A percentile compares a stretch with the other conserved stretches of the same genome.
Conservation (phyloP, 306 rosid genomes). For the Senna siamea region DNA sequence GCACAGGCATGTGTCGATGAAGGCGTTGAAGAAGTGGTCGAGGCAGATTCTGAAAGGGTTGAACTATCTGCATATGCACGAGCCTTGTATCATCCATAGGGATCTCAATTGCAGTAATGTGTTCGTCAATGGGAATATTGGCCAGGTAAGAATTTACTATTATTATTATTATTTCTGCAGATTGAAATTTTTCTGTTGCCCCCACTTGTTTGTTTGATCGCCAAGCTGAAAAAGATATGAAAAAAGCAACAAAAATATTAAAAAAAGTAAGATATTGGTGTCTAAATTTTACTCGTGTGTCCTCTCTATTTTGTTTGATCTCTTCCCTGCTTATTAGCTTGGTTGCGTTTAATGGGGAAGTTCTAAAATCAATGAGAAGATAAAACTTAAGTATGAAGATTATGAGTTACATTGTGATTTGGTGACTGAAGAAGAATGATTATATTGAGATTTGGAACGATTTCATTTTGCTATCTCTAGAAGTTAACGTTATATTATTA, state of each 20-base stretch:
- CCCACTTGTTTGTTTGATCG: slow-evolving; percentile 35
- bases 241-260: not conserved
- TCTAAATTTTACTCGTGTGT: too few species aligned
- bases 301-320: not conserved
- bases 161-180: not conserved
- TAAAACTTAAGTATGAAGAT: not conserved
- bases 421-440: too few species aligned
- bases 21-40: slow-evolving; percentile 91
- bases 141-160: slow-evolving; percentile 72
- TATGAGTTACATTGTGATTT: not conserved
- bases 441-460: not conserved
- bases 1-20: slow-evolving; percentile 78
- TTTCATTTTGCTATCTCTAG: not conserved
- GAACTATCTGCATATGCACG: slow-evolving; percentile 80
- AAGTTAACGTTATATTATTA: not conserved
- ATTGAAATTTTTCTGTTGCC: not conserved
- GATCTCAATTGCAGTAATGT: slow-evolving; percentile 96
- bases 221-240: not conserved
- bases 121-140: slow-evolving; percentile 87
- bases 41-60: slow-evolving; percentile 75
- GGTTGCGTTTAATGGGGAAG: not conserved
- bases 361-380: not conserved
- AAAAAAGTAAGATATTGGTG: not conserved
- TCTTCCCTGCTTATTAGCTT: not conserved
- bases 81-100: slow-evolving; percentile 93